Percentiles rank a stretch among this genome's conserved stretches.
Conservation (phyloP, 2,329 filamentous ascomycete species). For the Aspergillus unguis region DNA sequence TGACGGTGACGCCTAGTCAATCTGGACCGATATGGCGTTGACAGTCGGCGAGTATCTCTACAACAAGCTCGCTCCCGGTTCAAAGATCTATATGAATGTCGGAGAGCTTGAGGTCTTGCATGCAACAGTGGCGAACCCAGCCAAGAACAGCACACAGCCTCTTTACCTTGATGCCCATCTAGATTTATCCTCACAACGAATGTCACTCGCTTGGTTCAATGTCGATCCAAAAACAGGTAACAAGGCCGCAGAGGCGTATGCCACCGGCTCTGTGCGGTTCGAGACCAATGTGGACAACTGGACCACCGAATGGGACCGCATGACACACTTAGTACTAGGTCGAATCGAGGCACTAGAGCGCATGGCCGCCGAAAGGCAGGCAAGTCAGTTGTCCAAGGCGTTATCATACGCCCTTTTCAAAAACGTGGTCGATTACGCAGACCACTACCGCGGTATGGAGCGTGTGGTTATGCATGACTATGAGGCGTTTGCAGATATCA, state of each 20-base stretch:
- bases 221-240: not conserved
- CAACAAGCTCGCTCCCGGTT: not conserved
- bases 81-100: not conserved
- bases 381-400: constrained; percentile 5
- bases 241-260: not conserved
- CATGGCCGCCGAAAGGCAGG: not conserved
- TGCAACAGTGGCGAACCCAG: constrained; percentile 2
- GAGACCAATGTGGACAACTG: not conserved
- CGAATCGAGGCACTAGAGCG: constrained; percentile 6
- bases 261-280: constrained; percentile 4
- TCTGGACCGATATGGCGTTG: constrained; percentile 12
- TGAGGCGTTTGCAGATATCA: constrained; percentile 9
- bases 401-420: constrained; percentile 9
- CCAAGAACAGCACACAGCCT: constrained; percentile 2
- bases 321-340: constrained; percentile 5
- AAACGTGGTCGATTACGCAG: constrained; percentile 9
- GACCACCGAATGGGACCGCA: constrained; percentile 4
- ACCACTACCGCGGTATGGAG: constrained; percentile 10
- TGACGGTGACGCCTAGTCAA: constrained; percentile 13
- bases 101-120: constrained; percentile 8
- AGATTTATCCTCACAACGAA: not conserved
- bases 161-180: constrained; percentile 2
- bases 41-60: constrained; percentile 8
- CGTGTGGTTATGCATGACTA: constrained; percentile 6
- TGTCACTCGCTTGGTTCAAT: constrained; percentile 9